Percentiles rank a stretch among this genome's conserved stretches.
These are phyloP conservation scores for Penicillium dipodomyicola DNA, from an alignment of 495 filamentous ascomycete species.

Conservation along the genomic window DNA sequence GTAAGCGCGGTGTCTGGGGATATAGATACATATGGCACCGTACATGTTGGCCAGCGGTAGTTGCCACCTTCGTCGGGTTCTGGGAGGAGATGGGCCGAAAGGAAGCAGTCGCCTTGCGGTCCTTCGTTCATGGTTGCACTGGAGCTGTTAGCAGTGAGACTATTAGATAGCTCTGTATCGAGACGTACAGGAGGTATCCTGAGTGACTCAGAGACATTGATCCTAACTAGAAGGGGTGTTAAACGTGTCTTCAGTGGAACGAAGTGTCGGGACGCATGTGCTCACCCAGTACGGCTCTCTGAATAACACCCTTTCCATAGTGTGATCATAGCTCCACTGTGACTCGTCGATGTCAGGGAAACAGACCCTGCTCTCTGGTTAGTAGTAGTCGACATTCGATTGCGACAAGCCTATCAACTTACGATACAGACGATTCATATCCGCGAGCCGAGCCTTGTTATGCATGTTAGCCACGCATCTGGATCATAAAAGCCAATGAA, in stretches of 20 bases:
- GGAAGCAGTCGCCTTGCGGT: conserved; percentile 36
- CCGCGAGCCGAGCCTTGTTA: conserved; percentile 19
- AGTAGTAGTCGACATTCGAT: conserved; percentile 8
- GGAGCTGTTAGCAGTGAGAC: conserved; percentile 17
- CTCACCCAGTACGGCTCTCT: conserved; percentile 39
- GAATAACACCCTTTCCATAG: conserved; percentile 39
- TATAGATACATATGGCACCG: conserved; percentile 7
- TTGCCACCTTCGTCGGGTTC: conserved; percentile 37
- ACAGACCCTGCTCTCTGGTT: conserved; percentile 30
- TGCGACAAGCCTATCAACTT: conserved; percentile 14
- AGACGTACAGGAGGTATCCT: conserved; percentile 37
- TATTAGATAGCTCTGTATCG: no score
- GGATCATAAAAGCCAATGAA: not conserved
- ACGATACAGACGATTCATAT: conserved; percentile 38
- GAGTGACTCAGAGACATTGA: conserved; percentile 43
- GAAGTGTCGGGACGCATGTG: not conserved
- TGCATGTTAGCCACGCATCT: conserved; percentile 13
- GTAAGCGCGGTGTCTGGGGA: not conserved
- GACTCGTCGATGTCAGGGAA: conserved; percentile 38
- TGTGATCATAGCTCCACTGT: conserved; percentile 37
- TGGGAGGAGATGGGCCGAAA: conserved; percentile 35
- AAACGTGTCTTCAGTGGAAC: not conserved
- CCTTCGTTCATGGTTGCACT: conserved; percentile 44
- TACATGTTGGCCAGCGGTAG: conserved; percentile 37
- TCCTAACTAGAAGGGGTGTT: conserved; percentile 30